Evolutionary conservation across 495 filamentous ascomycete species (phyloP), one percentile per base, ranked within the genome.

Genomic region (Hypoxylon trugodes): DNA sequence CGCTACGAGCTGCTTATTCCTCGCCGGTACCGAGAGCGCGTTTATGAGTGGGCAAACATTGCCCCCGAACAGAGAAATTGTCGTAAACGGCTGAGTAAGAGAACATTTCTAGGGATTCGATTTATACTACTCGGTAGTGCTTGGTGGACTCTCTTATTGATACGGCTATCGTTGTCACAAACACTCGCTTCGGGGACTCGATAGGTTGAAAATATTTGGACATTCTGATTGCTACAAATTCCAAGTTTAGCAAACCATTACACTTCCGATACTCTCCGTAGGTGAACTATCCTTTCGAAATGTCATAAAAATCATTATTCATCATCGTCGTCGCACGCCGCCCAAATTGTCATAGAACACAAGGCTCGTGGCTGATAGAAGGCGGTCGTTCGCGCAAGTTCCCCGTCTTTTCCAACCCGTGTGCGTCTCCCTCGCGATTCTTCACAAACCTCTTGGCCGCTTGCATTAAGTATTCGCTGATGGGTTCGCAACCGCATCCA

Each of bases 1-100:
- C 53, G 86, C 85, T 4, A 81, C 86, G 5, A 83, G 80, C 36
- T 89, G 81, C 71, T 81, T 89, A 1, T 89, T 89, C 62, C 62
- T 88, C 55, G 85, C 86, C 0, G 81, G 79, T 43, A 69, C 76
- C 43, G 84, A 87, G 58, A 76, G 81, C 33, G 76, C 81, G 33
- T 63, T 87, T 38, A 86, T 80, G 65, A 82, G 82, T 51, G 84
- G 84, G 1, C 83, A 86, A 70, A 74, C 83, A 10, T 42, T 86
- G 58, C 84, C 84, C 43, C 35, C 26, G 1, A 50, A 50, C 46
- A 36, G 56, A 42, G 36, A 46, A 32, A 43, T 59, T 43, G 26
- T 59, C 25, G 36, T 42, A 26, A 42, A 59, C n/a, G 35, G 46
- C 16, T 59, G 28, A 50, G 32, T 1, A 10, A 19, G 1, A 10